phyloP scores from a whole-genome alignment of 2,329 filamentous ascomycete species.

The Myriangium duriaei region DNA sequence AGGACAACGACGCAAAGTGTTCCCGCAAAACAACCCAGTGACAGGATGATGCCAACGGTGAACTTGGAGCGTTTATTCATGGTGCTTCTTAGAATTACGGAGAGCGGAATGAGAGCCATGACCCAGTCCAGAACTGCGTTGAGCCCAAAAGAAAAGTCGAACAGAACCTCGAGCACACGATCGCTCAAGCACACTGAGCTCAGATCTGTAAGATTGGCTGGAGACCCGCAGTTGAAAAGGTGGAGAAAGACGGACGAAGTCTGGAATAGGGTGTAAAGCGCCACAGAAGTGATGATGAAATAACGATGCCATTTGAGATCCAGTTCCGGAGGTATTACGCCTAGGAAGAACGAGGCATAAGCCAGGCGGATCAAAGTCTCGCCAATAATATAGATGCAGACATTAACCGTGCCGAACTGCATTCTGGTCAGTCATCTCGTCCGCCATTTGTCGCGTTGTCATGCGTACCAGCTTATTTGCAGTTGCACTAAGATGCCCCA shows the following conservation, averaged over 20 bases:
- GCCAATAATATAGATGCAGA: too few species aligned
- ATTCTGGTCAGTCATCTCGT: too few species aligned
- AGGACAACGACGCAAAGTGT: slow-evolving; percentile 16
- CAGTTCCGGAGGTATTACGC: slow-evolving; percentile 3
- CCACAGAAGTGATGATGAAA: slow-evolving; percentile 2
- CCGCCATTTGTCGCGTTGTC: too few species aligned
- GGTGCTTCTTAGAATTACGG: slow-evolving; percentile 28
- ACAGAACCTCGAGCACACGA: too few species aligned
- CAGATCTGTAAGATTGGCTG: too few species aligned
- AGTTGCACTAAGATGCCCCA: too few species aligned
- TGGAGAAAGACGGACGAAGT: slow-evolving; percentile 5
- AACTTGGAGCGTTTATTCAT: slow-evolving; percentile 29
- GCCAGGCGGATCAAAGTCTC: slow-evolving; percentile 3
- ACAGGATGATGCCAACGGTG: slow-evolving; percentile 26
- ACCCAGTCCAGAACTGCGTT: slow-evolving; percentile 22
- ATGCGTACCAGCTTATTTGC: too few species aligned
- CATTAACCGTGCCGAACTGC: too few species aligned
- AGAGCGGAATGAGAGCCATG: slow-evolving; percentile 27
- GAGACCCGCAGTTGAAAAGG: slow-evolving; percentile 6
- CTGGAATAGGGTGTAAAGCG: slow-evolving; percentile 1
- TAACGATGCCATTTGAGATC: slow-evolving; percentile 5
- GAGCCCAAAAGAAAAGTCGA: too few species aligned
- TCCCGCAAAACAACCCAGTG: slow-evolving; percentile 21
- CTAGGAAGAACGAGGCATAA: slow-evolving; percentile 6
- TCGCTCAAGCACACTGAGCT: too few species aligned